Evolutionary conservation across 306 rosid species (phyloP).

Genomic region (Benincasa hispida): DNA sequence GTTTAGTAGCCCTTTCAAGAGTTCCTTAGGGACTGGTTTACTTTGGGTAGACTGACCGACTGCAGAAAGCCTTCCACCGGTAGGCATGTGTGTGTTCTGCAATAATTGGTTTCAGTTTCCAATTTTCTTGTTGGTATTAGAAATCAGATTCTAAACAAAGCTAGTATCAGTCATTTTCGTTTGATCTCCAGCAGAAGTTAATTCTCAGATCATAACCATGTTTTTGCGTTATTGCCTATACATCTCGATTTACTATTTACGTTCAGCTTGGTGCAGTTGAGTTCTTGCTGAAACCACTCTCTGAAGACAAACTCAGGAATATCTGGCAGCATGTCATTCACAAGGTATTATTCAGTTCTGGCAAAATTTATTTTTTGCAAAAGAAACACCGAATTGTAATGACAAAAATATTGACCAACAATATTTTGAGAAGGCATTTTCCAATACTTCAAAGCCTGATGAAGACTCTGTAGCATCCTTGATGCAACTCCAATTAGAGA

Average conservation of each 20-base stretch:
- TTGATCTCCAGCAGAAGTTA: neutral
- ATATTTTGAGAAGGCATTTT: constrained; percentile 60
- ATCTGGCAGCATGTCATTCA: constrained; percentile 99
- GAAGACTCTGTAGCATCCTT: constrained; percentile 42
- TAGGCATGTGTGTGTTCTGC: neutral
- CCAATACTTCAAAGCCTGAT: constrained; percentile 47
- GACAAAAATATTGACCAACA: neutral
- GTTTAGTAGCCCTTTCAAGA: neutral
- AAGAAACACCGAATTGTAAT: neutral
- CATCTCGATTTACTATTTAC: neutral
- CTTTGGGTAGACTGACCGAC: neutral
- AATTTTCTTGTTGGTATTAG: neutral
- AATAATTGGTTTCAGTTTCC: neutral
- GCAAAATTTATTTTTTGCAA: neutral
- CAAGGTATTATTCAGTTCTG: constrained; percentile 43
- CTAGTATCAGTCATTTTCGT: neutral
- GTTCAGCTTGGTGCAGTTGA: constrained; percentile 93
- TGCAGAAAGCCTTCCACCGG: neutral
- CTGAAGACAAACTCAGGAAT: constrained; percentile 82
- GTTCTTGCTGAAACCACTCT: constrained; percentile 76
- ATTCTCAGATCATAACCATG: neutral
- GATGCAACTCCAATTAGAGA: constrained; percentile 40
- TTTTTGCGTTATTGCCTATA: neutral
- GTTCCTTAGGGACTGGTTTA: neutral
- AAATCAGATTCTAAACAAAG: neutral